Conservation (phyloP, 306 rosid species). For the Quillaja saponaria region DNA sequence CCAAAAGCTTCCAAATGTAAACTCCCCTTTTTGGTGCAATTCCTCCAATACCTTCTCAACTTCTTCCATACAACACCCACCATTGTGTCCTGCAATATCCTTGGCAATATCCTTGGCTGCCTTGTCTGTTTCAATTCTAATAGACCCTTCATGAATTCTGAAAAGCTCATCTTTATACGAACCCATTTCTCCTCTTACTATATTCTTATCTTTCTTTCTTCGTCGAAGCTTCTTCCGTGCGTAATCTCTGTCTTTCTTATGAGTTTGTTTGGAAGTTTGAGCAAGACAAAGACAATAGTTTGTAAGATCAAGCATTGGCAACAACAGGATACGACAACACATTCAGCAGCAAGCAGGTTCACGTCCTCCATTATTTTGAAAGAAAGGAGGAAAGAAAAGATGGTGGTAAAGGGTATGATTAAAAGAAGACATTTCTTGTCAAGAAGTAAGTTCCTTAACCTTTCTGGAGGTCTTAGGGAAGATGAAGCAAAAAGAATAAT, state of each 20-base stretch:
- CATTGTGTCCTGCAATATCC: constrained; percentile 21
- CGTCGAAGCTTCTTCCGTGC: constrained; percentile 52
- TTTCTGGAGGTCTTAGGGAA: constrained; percentile 31
- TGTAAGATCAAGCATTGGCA: constrained; percentile 84
- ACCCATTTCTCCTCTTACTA: constrained; percentile 33
- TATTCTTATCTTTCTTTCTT: constrained; percentile 34
- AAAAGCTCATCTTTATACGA: constrained; percentile 34
- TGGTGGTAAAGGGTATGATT: constrained; percentile 29
- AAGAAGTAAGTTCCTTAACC: constrained; percentile 50
- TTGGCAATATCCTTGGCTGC: constrained; percentile 7
- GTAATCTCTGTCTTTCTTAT: constrained; percentile 49
- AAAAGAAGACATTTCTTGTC: constrained; percentile 39
- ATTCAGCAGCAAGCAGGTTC: constrained; percentile 62
- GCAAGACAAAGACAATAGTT: constrained; percentile 51
- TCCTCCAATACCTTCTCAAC: constrained; percentile 74
- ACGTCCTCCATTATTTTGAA: constrained; percentile 66
- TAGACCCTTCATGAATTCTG: constrained; percentile 37
- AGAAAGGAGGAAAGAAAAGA: constrained; percentile 7
- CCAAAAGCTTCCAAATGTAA: constrained; percentile 89
- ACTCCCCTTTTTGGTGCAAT: constrained; percentile 61
- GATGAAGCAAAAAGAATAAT: constrained; percentile 53
- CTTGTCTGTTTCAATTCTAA: constrained; percentile 35
- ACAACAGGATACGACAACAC: constrained; percentile 78
- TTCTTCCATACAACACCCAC: constrained; percentile 62
- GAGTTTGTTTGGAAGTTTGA: constrained; percentile 64